These are phyloP conservation scores for Saraca asoca DNA, from an alignment of 331 rosid genomes.

Conservation along the genomic window DNA sequence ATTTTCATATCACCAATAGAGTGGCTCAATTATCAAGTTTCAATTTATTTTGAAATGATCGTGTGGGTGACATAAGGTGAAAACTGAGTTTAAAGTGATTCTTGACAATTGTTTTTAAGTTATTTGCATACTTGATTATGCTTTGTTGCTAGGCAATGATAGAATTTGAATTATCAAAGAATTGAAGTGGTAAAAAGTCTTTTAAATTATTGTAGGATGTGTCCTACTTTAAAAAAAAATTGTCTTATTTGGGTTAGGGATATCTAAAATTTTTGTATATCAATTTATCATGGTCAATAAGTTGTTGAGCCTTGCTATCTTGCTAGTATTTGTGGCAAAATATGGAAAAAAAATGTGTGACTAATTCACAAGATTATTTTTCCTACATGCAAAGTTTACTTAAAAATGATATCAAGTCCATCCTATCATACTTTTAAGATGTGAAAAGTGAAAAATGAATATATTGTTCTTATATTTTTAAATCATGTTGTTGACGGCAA, in stretches of 20 bases:
- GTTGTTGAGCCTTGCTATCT: background rate
- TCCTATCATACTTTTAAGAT: too few relatives aligned
- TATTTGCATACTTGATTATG: slow-evolving; percentile 29
- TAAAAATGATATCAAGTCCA: too few relatives aligned
- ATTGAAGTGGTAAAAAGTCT: slow-evolving; percentile 29
- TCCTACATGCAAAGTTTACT: too few relatives aligned
- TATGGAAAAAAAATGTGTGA: too few relatives aligned
- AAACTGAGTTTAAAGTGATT: slow-evolving; percentile 42
- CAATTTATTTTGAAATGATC: slow-evolving; percentile 46
- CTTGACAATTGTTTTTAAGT: slow-evolving; percentile 32
- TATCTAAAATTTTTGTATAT: slow-evolving; percentile 15
- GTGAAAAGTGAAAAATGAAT: too few relatives aligned
- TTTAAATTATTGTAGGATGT: slow-evolving; percentile 8
- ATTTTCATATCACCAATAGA: too few relatives aligned
- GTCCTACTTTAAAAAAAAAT: slow-evolving; percentile 19
- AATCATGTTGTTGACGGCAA: too few relatives aligned
- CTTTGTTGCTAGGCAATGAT: slow-evolving; percentile 39
- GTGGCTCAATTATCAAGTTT: slow-evolving; percentile 45
- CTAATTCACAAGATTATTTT: too few relatives aligned
- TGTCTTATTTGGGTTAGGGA: slow-evolving; percentile 29
- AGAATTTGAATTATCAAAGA: slow-evolving; percentile 29
- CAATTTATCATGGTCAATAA: background rate
- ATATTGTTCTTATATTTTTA: too few relatives aligned
- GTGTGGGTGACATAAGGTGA: slow-evolving; percentile 41
- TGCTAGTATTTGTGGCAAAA: too few relatives aligned